phyloP scores from a whole-genome alignment of 495 filamentous ascomycete genomes.

The Penicillium ochrochloron region DNA sequence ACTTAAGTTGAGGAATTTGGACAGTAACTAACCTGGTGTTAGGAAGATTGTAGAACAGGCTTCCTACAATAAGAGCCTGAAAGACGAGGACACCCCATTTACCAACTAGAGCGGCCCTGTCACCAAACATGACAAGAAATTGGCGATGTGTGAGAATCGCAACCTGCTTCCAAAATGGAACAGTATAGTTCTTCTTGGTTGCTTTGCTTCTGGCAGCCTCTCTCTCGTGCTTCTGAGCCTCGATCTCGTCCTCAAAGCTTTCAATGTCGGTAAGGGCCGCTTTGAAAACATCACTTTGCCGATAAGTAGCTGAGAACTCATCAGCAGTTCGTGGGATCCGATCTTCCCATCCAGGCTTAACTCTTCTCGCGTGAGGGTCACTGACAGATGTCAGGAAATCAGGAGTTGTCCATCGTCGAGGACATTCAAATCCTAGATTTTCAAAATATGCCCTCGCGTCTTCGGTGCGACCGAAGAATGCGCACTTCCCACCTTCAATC shows the following conservation, averaged over 20 bases:
- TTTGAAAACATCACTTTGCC: constrained; percentile 48
- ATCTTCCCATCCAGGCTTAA: constrained; percentile 62
- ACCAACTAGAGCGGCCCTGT: constrained; percentile 53
- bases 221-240: constrained; percentile 51
- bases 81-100: constrained; percentile 68
- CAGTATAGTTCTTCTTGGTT: constrained; percentile 64
- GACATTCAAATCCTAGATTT: constrained; percentile 63
- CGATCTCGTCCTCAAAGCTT: constrained; percentile 56
- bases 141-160: constrained; percentile 69
- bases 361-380: constrained; percentile 63
- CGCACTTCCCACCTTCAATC: constrained; percentile 67
- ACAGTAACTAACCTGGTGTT: constrained; percentile 47
- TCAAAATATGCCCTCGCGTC: constrained; percentile 67
- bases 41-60: constrained; percentile 73
- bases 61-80: constrained; percentile 77
- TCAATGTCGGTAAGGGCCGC: constrained; percentile 46
- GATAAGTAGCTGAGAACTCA: constrained; percentile 61
- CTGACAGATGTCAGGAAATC: constrained; percentile 74
- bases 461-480: constrained; percentile 65
- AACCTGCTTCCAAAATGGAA: constrained; percentile 70
- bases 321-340: constrained; percentile 63
- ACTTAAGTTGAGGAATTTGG: too few species aligned
- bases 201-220: constrained; percentile 49
- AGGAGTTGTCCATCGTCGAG: constrained; percentile 65
- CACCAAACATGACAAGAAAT: constrained; percentile 67